Base-by-base conservation (phyloP, 352 stramenopile genomes). In the Halophytophthora batemanensis region DNA sequence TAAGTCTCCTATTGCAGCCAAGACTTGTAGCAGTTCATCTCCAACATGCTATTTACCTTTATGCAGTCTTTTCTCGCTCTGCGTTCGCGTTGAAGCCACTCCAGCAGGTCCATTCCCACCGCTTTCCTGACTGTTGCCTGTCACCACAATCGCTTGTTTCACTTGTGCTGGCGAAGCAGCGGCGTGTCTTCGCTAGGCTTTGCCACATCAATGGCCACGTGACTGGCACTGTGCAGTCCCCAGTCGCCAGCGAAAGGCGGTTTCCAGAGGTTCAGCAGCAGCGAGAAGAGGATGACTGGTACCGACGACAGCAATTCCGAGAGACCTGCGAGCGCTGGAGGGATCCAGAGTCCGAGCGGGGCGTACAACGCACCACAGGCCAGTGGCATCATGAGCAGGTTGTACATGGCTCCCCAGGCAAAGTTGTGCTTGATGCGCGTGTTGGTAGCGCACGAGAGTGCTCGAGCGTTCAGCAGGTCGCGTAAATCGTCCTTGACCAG, bases 351-450 rank as follows among this genome's bases (percentile, higher is more conserved):
- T 1, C 75, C 73, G 5, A 81, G 51, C 34, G 77, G 64, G 44
- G 60, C 66, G 48, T 89, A 92, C 51, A 92, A 54, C 19, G 65
- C 79, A 6, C 82, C 82, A 42, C 74, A 87, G 13, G 82, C 79
- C 34, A 92, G 46, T 22, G 82, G 77, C 75, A 92, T 87, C 66
- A 86, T 80, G 23, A 87, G 40, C 11, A 82, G 19, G 40, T 92
- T 89, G 66, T 92, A 90, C 42, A 82, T 58, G 55, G 86, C 76
- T 6, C 62, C 79, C 79, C 79, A 92, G 23, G 72, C 64, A 49
- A 92, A 86, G 41, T 92, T 92, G 58, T 71, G 75, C 41, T 72
- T 77, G 62, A 92, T 90, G 37, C 82, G 67, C n/a, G 55, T 61
- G 54, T 86, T 90, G 23, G 74, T 87, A 2, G 71, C 62, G 13